Conservation (phyloP, 2,329 filamentous ascomycete species). For the Helotiales sp. region DNA sequence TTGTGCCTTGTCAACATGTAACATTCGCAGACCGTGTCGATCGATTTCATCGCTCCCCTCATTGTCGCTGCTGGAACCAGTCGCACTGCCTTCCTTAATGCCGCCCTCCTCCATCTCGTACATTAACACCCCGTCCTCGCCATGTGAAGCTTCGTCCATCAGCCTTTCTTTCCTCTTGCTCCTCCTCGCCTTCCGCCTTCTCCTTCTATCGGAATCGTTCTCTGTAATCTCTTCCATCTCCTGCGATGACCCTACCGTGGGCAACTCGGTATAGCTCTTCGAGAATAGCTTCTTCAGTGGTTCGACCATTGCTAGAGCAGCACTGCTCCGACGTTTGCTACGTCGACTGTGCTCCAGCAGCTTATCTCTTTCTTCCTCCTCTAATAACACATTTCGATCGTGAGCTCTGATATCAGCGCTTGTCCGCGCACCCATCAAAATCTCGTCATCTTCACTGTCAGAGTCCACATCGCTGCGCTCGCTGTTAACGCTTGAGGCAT, state of each 20-base stretch:
- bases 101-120: constrained; percentile 87
- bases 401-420: constrained; percentile 69
- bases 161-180: constrained; percentile 52
- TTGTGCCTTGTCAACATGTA: constrained; percentile 47
- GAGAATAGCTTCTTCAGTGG: constrained; percentile 41
- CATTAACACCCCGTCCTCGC: constrained; percentile 76
- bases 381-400: constrained; percentile 69
- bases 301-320: constrained; percentile 31
- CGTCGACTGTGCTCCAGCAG: constrained; percentile 55
- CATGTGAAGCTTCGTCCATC: constrained; percentile 54
- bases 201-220: constrained; percentile 41
- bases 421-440: constrained; percentile 64
- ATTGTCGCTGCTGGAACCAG: constrained; percentile 61
- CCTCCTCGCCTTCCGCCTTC: constrained; percentile 48
- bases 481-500: constrained; percentile 65
- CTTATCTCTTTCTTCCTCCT: constrained; percentile 71
- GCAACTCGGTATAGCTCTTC: constrained; percentile 32
- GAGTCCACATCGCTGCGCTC: constrained; percentile 69
- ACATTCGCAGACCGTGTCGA: constrained; percentile 47
- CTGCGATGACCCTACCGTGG: constrained; percentile 12
- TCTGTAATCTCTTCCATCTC: constrained; percentile 5
- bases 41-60: constrained; percentile 60
- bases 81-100: constrained; percentile 65
- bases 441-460: constrained; percentile 74
- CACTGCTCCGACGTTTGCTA: constrained; percentile 37